Evolutionary conservation across 768 basidiomycete species (phyloP), one percentile per base, ranked within the genome.

Genomic region (Cubamyces lactineus): DNA sequence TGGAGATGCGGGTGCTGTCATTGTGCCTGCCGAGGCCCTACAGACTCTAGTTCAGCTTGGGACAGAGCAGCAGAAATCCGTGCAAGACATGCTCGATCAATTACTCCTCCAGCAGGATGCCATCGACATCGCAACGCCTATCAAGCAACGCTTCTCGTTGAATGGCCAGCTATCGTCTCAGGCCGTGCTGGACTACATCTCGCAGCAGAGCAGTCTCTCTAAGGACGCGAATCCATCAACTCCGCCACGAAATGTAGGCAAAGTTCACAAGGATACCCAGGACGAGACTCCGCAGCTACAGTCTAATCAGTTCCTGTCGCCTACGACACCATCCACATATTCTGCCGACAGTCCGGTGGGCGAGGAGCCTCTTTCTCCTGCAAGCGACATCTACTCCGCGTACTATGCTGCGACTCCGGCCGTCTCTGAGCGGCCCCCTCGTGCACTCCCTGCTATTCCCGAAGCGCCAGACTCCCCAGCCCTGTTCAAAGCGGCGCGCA

Each of bases 121-220:
- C 11, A 49, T 64, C 38, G 63, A 64, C 38, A 53, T 64, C 43
- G 63, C 63, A 21, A 64, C 63, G 34, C 63, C 63, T 23, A 28
- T 64, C 58, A 64, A 64, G 49, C 63, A 64, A 26, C 57, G 63
- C 4, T 64, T 64, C 26, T 64, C 63, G 38, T 53, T 64, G 40
- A 64, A 48, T 21, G 58, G 54, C 5, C 59, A 59, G 40, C 50
- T 64, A 7, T 52, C 58, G 12, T 59, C 58, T 11, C 50, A 57
- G 23, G 58, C 63, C 12, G 63, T 60, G 3, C 58, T 43, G 3
- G 50, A 56, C 30, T 64, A 56, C n/a, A 47, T 64, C 28, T 42
- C 53, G 30, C 63, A 64, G 38, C 63, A 64, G 54, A 52, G 54
- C 24, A 55, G 28, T 30, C 42, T 56, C n/a, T 50, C 63, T 23